phyloP scores from a whole-genome alignment of 2,329 filamentous ascomycete species.

The Fusarium compactum region DNA sequence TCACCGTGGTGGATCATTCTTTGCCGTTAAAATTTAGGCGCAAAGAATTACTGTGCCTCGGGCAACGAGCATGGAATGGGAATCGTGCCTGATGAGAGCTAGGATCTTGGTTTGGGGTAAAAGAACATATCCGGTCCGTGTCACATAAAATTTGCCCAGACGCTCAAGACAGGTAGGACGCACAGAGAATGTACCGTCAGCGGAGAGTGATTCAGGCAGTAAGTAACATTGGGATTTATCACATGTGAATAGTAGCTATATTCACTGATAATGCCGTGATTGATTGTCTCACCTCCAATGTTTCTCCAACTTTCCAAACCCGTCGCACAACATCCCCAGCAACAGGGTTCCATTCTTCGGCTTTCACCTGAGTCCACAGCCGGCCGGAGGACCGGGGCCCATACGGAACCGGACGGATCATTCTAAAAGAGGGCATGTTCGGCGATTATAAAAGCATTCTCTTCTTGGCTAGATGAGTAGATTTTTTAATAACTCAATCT shows the following conservation, averaged over 20 bases:
- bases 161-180: no score
- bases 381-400: constrained; percentile 37
- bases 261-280: not conserved
- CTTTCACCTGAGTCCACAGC: constrained; percentile 36
- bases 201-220: not conserved
- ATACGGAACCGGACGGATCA: constrained; percentile 24
- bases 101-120: constrained; percentile 24
- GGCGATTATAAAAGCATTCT: constrained; percentile 18
- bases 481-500: not conserved
- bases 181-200: no score
- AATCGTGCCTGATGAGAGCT: not conserved
- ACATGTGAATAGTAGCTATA: not conserved
- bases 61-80: constrained; percentile 14
- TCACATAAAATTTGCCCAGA: constrained; percentile 16
- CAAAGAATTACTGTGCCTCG: constrained; percentile 12
- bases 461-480: not conserved
- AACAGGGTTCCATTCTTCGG: constrained; percentile 31
- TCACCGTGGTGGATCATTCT: constrained; percentile 30
- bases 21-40: constrained; percentile 16
- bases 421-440: constrained; percentile 39
- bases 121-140: constrained; percentile 7
- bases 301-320: constrained; percentile 37
- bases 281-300: constrained; percentile 28
- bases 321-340: constrained; percentile 23
- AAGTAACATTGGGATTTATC: not conserved